Evolutionary conservation across 257 asterid species (phyloP).

Genomic region (Ilex aquifolium): DNA sequence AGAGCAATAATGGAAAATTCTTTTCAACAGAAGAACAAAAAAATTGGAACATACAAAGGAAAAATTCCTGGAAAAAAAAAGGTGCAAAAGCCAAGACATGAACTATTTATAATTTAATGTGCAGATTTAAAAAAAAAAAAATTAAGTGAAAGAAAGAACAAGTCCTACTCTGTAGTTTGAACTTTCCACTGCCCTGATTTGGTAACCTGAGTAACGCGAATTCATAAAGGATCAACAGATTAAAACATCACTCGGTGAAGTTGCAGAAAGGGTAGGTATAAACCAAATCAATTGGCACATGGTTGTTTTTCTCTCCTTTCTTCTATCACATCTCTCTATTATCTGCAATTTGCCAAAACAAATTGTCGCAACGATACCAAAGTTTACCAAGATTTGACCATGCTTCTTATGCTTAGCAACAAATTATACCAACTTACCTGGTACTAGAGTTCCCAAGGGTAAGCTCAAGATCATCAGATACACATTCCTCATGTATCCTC

Average conservation of each 20-base stretch:
- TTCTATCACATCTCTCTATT: constrained; percentile 8
- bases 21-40: constrained; percentile 11
- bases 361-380: not conserved
- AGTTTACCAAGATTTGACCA: not conserved
- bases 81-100: constrained; percentile 31
- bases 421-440: constrained; percentile 33
- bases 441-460: constrained; percentile 87
- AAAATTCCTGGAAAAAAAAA: constrained; percentile 26
- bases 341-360: constrained; percentile 33
- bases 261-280: constrained; percentile 13
- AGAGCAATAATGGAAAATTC: constrained; percentile 19
- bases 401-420: not conserved
- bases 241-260: constrained; percentile 12
- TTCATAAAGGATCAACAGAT: constrained; percentile 12
- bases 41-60: constrained; percentile 18
- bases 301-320: constrained; percentile 1
- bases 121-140: not conserved
- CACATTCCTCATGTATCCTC: constrained; percentile 91
- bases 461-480: constrained; percentile 89
- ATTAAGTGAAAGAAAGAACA: constrained; percentile 3
- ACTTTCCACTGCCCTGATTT: constrained; percentile 4
- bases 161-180: constrained; percentile 20
- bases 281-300: constrained; percentile 1
- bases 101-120: constrained; percentile 23
- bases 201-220: constrained; percentile 6